Evolutionary conservation across 192 early-diverging fungal genomes (phyloP), one percentile per base, ranked within the genome.

Genomic region (Blastocladiella britannica): DNA sequence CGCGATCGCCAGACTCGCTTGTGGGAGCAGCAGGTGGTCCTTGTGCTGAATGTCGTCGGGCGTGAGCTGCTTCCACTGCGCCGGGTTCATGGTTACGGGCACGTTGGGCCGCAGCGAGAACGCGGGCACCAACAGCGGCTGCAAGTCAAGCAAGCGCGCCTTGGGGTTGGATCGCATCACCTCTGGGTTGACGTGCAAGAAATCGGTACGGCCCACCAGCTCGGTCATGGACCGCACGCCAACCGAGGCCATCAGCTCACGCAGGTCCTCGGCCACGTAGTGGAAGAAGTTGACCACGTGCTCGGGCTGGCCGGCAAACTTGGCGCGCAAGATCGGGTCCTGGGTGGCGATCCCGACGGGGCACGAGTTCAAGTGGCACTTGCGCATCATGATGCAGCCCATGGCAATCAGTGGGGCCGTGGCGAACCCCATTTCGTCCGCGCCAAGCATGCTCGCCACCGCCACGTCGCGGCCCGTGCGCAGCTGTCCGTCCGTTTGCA

Each of bases 381-480:
- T 88, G 51, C 91, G 76, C 87, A 98, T 84, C 83, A 94, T 92
- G 59, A 81, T 88, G 70, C 92, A 95, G 52, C 94, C 94, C 65
- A 95, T 76, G 23, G 91, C 87, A 62, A 97, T 93, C 62, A 97
- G 77, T n/a, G 94, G 94, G 25, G 91, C 86, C 3, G 94, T 97
- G 54, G 94, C 94, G 62, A 97, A 97, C 26, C 94, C 94, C 82
- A 89, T 95, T 74, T 97, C 94, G 67, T 97, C 94, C 54, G 92
- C 94, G 60, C 94, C 94, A 53, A 97, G 80, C 69, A 97, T 74
- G 70, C 91, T 91, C 3, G 94, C 91, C 68, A 97, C 82, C 6
- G 92, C 94, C 27, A 97, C 87, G 73, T 97, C 94, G 53, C 87
- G 81, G 47, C 91, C 94, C 6, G 92, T 97, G 72, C 88, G 89